Base-by-base conservation (phyloP, 2,329 filamentous ascomycete species). In the Diaporthe ilicicola region DNA sequence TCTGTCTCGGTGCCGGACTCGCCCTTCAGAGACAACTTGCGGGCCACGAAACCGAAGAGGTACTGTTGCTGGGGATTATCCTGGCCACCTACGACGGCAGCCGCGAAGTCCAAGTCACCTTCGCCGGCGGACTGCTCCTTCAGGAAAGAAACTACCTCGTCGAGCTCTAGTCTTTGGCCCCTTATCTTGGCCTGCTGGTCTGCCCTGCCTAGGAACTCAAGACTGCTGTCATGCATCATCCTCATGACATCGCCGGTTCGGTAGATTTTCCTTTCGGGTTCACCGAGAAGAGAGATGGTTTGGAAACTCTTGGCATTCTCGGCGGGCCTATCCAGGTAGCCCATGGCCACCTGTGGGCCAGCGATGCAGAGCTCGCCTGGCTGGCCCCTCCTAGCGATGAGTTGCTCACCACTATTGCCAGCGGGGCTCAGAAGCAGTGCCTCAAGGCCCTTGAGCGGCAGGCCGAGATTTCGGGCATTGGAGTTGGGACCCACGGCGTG, bases 401-500 rank as follows among this genome's bases (percentile, higher is more conserved):
- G 19, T 6, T 67, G 50, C 19, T 53, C 48, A 27, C 53, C 69
- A 2, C 50, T 19, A 3, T 37, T 37, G 9, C 44, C 12, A 24
- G n/a, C 22, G 13, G 69, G 69, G 13, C 32, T 61, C 27, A 70
- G 48, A 48, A 70, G 22, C 8, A 67, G 62, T 39, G 61, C 61
- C 37, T 42, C 19, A 13, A 55, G 51, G 6, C 59, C 61, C 59
- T 55, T 55, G 29, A 70, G 51, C 12, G 69, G 69, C 42, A 55
- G 42, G 17, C 69, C 69, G 22, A 73, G 72, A 51, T 69, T 74
- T 29, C 59, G 68, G 12, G 71, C 70, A 4, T 84, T 84, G 2
- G 78, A 82, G 12, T 74, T 73, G 22, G 79, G 87, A 1, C 84
- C 82, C 0, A 82, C 65, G 22, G 48, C 34, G n/a, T 68, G 65